Evolutionary conservation across 805 yeast genomes (phyloP), one percentile per base, ranked within the genome.

Genomic region (Candida yuanshanica): DNA sequence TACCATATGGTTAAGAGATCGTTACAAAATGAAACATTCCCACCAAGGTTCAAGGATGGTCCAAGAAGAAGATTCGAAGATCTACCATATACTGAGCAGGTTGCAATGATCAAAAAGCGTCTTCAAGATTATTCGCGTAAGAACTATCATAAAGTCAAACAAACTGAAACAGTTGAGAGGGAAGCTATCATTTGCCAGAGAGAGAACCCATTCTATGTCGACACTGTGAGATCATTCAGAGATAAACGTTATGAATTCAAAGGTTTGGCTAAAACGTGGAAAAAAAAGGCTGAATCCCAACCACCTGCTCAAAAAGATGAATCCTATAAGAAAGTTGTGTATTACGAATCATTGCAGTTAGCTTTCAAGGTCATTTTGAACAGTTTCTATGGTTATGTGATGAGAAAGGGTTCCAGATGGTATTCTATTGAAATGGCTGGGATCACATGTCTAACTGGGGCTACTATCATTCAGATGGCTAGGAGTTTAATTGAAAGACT

Each of bases 341-440:
- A 93, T 37, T 93, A 90, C 60, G 99, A 93, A 58, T 91, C 99
- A 2, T 68, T 93, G 52, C 99, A 93, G 64, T 72, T 93, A 49
- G 99, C 99, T 0, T 98, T 93, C 62, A 93, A 93, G 57, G 97
- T 91, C 57, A 93, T 93, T 65, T 72, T 93, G 55, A 93, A 93
- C 58, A 91, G 98, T 0, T 93, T 93, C 59, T 93, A 93, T 55
- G 99, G 99, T 37, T 93, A 93, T 56, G 99, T 93, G 12, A 93
- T 93, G 99, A 77, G 99, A 64, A 93, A 93, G 56, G 99, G 99
- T 31, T 93, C 99, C 0, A 74, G 99, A 45, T 93, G 99, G 99
- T 93, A 90, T 56, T 93, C 99, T 0, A 89, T 93, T 93, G 99
- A 93, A 62, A 93, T 95, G 99, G 99, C 99, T 0, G 99, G 99